Evolutionary conservation across 257 asterid genomes (phyloP).

Genomic region (Salvia miltiorrhiza): DNA sequence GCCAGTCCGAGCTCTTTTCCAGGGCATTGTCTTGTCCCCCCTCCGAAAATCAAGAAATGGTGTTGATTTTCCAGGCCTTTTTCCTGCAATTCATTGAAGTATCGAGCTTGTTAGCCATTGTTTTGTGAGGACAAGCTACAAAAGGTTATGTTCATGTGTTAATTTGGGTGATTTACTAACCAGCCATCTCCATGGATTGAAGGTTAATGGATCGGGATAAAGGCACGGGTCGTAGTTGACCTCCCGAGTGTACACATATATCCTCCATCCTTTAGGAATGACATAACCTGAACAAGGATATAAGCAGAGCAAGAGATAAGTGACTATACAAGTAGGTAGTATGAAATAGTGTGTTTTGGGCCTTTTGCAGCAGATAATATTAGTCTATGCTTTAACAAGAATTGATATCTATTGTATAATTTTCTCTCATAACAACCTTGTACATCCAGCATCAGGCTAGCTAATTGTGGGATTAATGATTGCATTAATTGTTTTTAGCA

Average conservation of each 20-base stretch:
- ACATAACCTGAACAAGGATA: conserved; percentile 56
- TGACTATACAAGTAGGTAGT: neutral
- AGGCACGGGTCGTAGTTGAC: conserved; percentile 80
- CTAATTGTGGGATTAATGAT: conserved; percentile 13
- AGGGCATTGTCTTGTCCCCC: conserved; percentile 95
- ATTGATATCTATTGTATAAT: neutral
- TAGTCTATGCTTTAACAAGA: neutral
- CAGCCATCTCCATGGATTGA: conserved; percentile 99
- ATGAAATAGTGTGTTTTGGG: neutral
- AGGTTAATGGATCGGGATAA: conserved; percentile 82
- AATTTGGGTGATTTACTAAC: conserved; percentile 36
- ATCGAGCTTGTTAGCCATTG: neutral
- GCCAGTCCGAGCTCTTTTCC: conserved; percentile 98
- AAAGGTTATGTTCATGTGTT: neutral
- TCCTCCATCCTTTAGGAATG: conserved; percentile 95
- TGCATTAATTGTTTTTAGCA: conserved; percentile 15
- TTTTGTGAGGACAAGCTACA: neutral
- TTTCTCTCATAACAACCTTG: neutral
- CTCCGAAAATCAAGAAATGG: conserved; percentile 83
- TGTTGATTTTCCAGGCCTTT: conserved; percentile 68
- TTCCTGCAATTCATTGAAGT: conserved; percentile 42
- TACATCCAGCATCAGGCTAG: neutral
- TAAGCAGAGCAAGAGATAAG: conserved; percentile 7
- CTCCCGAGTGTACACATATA: conserved; percentile 71
- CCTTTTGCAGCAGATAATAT: neutral